Conservation (phyloP, 495 filamentous ascomycete genomes). For the Tuber microsphaerosporum region DNA sequence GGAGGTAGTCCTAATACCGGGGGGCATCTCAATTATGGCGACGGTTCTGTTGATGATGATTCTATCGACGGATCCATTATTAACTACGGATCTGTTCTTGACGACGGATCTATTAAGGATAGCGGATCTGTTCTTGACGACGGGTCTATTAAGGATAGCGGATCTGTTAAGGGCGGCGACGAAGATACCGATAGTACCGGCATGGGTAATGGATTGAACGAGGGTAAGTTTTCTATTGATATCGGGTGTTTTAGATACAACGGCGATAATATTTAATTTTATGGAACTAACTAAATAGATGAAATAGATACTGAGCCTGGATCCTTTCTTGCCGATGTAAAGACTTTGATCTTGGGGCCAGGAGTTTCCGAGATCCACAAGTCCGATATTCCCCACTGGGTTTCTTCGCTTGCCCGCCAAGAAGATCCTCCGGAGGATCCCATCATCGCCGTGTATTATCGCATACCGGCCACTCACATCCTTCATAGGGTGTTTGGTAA, state of each 20-base stretch:
- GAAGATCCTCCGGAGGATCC: background rate
- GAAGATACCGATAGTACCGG: no score
- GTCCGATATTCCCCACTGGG: background rate
- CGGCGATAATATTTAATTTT: background rate
- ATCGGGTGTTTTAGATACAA: background rate
- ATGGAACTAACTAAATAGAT: constrained; percentile 2
- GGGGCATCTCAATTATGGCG: background rate
- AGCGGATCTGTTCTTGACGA: background rate
- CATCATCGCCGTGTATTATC: background rate
- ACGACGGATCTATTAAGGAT: background rate
- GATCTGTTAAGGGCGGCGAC: background rate
- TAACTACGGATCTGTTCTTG: background rate
- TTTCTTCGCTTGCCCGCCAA: background rate
- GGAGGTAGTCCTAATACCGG: constrained; percentile 14
- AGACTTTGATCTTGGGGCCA: constrained; percentile 17
- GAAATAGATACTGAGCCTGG: background rate
- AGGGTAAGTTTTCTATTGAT: constrained; percentile 5
- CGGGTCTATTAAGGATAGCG: background rate
- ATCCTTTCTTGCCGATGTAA: background rate
- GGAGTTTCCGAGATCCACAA: background rate
- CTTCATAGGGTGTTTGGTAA: constrained; percentile 9
- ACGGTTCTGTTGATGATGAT: background rate
- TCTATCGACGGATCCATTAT: background rate
- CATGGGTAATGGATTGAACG: background rate
- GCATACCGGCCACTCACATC: background rate